phyloP scores from a whole-genome alignment of 2,329 filamentous ascomycete species.

The Aureobasidium sp. region DNA sequence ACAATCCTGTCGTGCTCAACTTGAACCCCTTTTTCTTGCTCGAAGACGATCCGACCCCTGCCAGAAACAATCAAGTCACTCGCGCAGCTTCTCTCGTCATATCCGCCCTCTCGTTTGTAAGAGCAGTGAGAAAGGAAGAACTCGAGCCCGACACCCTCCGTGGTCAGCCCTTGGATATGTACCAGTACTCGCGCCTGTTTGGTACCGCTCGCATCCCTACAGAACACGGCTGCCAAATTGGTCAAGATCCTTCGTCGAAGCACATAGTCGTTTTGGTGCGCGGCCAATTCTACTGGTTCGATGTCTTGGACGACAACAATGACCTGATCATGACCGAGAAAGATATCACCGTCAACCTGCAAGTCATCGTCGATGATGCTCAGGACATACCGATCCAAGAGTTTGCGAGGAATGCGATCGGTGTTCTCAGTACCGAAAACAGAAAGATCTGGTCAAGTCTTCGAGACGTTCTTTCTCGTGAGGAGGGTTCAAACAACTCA shows the following conservation, averaged over 20 bases:
- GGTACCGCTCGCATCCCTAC: slow-evolving; percentile 92
- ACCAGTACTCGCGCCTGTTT: slow-evolving; percentile 92
- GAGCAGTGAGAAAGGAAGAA: slow-evolving; percentile 88
- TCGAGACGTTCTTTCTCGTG: slow-evolving; percentile 77
- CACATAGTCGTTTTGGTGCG: slow-evolving; percentile 90
- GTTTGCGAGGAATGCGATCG: slow-evolving; percentile 87
- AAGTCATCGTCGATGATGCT: slow-evolving; percentile 88
- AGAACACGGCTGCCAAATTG: slow-evolving; percentile 89
- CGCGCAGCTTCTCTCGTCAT: slow-evolving; percentile 85
- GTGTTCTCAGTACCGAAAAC: slow-evolving; percentile 92
- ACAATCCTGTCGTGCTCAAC: slow-evolving; percentile 95
- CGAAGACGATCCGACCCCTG: slow-evolving; percentile 94
- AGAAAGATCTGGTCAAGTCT: slow-evolving; percentile 92
- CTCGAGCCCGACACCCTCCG: slow-evolving; percentile 80
- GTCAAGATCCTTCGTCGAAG: slow-evolving; percentile 86
- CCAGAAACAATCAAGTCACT: slow-evolving; percentile 92
- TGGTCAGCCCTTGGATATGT: slow-evolving; percentile 89
- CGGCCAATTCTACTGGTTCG: slow-evolving; percentile 98
- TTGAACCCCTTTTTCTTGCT: slow-evolving; percentile 96
- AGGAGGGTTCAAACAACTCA: slow-evolving; percentile 86
- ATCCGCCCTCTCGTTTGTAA: slow-evolving; percentile 84
- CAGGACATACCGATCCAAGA: slow-evolving; percentile 84
- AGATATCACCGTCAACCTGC: slow-evolving; percentile 83
- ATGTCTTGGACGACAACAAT: slow-evolving; percentile 87
- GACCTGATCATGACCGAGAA: slow-evolving; percentile 97